Percentiles rank a stretch among this genome's conserved stretches.
Conservation (phyloP, 2,329 filamentous ascomycete species). For the Fonsecaea monophora region DNA sequence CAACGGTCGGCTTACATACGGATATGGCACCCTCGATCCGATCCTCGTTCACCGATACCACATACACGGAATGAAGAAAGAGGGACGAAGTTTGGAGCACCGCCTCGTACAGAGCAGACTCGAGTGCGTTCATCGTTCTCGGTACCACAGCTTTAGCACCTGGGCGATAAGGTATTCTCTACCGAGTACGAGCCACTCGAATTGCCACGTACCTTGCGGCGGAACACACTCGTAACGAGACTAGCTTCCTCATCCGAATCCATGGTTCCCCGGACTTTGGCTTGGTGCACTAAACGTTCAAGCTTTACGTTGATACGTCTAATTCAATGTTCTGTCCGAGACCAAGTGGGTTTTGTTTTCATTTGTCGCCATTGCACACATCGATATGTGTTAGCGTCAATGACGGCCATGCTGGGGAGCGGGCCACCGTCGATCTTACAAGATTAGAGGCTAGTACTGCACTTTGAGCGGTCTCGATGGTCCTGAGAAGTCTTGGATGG, state of each 20-base stretch:
- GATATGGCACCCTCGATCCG: background rate
- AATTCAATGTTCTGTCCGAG: background rate
- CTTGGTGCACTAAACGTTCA: background rate
- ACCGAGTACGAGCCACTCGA: background rate
- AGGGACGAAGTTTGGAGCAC: background rate
- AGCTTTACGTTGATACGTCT: background rate
- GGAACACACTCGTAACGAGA: background rate
- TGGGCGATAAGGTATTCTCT: too few species aligned
- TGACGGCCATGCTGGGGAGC: background rate
- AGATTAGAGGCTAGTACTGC: background rate
- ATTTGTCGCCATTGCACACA: background rate
- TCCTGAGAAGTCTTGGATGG: background rate
- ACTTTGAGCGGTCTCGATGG: background rate
- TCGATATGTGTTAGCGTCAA: background rate
- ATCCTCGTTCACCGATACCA: background rate
- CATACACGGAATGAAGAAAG: background rate
- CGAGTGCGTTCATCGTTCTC: too few species aligned
- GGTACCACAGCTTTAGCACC: too few species aligned
- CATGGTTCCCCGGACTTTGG: background rate
- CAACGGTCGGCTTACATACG: background rate
- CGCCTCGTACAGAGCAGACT: background rate
- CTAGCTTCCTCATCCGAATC: background rate
- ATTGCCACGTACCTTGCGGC: background rate
- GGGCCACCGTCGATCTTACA: background rate
- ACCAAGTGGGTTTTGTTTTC: conserved; percentile 5